These are phyloP conservation scores for Russula emetica DNA, from an alignment of 768 basidiomycete species.

Conservation along the genomic window DNA sequence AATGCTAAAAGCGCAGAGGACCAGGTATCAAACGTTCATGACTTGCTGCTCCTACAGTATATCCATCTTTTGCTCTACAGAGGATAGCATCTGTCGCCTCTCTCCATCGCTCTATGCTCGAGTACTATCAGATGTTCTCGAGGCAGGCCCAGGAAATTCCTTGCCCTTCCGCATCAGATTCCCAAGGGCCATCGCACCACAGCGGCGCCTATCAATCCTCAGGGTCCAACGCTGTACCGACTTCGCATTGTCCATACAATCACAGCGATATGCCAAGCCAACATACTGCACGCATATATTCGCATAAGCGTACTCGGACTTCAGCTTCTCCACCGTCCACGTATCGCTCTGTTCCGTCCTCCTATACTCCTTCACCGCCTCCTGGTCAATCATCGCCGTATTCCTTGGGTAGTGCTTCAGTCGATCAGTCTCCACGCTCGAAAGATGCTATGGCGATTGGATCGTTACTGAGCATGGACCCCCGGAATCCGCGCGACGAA, in stretches of 20 bases:
- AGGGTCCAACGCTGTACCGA: neutral
- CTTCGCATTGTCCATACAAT: constrained; percentile 7
- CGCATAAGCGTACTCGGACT: constrained; percentile 28
- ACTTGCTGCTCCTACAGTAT: neutral
- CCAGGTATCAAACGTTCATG: constrained; percentile 51
- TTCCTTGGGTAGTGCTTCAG: constrained; percentile 64
- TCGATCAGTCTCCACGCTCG: constrained; percentile 66
- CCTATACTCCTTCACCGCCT: constrained; percentile 26
- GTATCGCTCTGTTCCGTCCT: constrained; percentile 61
- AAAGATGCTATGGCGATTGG: constrained; percentile 78
- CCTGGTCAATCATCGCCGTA: constrained; percentile 62
- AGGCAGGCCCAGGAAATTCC: constrained; percentile 14
- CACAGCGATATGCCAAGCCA: constrained; percentile 8
- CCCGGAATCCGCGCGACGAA: constrained; percentile 18
- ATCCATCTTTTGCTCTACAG: constrained; percentile 37
- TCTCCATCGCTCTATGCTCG: constrained; percentile 67
- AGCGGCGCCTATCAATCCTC: constrained; percentile 6
- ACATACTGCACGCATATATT: constrained; percentile 11
- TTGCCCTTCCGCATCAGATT: constrained; percentile 17
- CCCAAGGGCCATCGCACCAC: neutral
- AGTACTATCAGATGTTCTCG: constrained; percentile 41
- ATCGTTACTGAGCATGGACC: constrained; percentile 54
- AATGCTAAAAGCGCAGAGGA: constrained; percentile 93
- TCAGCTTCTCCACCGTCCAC: constrained; percentile 32
- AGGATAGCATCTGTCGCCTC: constrained; percentile 67